Evolutionary conservation across 2,329 filamentous ascomycete genomes (phyloP), one percentile per base, ranked within the genome.

Genomic region (Paecilomyces niveus): DNA sequence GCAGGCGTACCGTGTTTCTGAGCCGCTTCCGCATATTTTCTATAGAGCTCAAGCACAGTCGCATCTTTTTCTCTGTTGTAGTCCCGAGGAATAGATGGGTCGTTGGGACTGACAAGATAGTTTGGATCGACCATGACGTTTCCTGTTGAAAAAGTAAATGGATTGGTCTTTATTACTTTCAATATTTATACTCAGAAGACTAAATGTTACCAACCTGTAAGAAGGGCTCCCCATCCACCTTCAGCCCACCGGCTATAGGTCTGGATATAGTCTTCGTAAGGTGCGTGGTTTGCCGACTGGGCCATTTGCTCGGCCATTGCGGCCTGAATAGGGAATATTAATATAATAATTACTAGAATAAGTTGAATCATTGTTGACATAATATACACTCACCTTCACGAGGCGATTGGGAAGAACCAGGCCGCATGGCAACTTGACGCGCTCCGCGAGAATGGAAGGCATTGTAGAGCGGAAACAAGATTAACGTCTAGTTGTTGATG

Each of bases 341-440:
- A 49, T 49, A 10, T 3, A 8, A 18, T 18, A 7, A 8, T 18
- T 9, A 18, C 18, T 9, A 5, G 39, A 8, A 8, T 1, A 18
- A 18, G 9, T 8, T 18, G 10, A 5, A 6, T 6, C 15, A 45
- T 18, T 18, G 5, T 7, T 45, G n/a, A n/a, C n/a, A 18, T 8
- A 18, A 45, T 8, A n/a, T 45, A 45, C 15, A 18, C 54, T 13
- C 58, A 72, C 71, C 68, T 79, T 80, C 54, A 68, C 74, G 1
- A 86, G 74, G 4, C 83, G 79, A 64, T 86, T 86, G 2, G 81
- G 80, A 2, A 86, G 67, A 0, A 74, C 76, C 26, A 86, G 73
- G 1, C 84, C 84, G 65, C 81, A 83, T 60, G 80, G 79, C 1
- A 85, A 74, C 39, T 76, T 81, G 15, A 83, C 65, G 0, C 81